Evolutionary conservation across 306 rosid species (phyloP), one percentile per base, ranked within the genome.

Genomic region (Psophocarpus tetragonolobus): DNA sequence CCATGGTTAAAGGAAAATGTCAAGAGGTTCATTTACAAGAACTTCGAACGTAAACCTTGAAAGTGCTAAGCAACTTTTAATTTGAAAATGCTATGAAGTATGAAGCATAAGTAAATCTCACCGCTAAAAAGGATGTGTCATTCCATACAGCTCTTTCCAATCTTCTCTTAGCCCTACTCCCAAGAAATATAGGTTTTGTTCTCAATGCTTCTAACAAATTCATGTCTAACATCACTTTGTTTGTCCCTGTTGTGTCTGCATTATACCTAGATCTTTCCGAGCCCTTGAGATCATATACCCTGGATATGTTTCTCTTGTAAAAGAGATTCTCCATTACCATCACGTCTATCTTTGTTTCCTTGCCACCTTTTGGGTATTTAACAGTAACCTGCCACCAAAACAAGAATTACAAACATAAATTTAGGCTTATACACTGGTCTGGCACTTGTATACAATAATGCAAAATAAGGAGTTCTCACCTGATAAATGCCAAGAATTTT

Each of bases 281-380:
- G 58, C 99, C 99, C 86, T 96, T 96, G 2, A 96, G 98, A 88
- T 96, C 99, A 68, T 96, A 96, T 13, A 96, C 90, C 87, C 90
- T 90, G 4, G 96, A 85, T 77, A 96, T 91, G 8, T 68, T 90
- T 82, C 99, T 93, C 83, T 85, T 91, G 78, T 87, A 96, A 84
- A 96, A 96, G 35, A 96, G 94, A 87, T 96, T 96, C 85, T 96
- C 99, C 98, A 96, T 93, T 78, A 96, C 94, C 94, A 96, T 92
- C 86, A 96, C 53, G 81, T 96, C 98, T 86, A 91, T 90, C 78
- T 87, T 96, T 41, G 92, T 91, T 83, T 96, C 99, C 85, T 87
- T 96, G 23, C 98, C 97, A 44, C 99, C 97, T 85, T 92, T 95
- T 12, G 88, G 84, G 75, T 92, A 84, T 85, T 92, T 95, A 18